These are phyloP conservation scores for Phytophthora crassamura DNA, from an alignment of 352 stramenopile genomes.

Conservation along the genomic window DNA sequence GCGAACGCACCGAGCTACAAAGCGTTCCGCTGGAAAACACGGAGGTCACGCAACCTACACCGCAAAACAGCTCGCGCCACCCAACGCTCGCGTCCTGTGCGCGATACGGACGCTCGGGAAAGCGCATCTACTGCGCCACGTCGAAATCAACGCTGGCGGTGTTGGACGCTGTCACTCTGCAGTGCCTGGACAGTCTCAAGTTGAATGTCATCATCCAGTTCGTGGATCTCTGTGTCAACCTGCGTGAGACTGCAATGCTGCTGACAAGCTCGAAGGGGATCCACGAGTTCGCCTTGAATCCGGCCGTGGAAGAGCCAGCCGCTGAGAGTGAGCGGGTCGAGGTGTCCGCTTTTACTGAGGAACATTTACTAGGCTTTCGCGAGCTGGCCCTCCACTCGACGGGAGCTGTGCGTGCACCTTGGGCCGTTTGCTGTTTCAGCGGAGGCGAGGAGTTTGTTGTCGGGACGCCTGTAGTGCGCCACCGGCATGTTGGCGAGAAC, in stretches of 20 bases:
- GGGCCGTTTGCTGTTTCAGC: slow-evolving; percentile 76
- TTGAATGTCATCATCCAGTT: slow-evolving; percentile 70
- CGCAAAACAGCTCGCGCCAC: slow-evolving; percentile 60
- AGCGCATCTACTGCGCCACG: slow-evolving; percentile 73
- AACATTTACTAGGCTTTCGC: slow-evolving; percentile 31
- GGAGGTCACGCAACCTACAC: slow-evolving; percentile 50
- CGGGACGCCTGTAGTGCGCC: slow-evolving; percentile 77
- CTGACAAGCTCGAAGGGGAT: slow-evolving; percentile 81
- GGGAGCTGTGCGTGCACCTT: slow-evolving; percentile 74
- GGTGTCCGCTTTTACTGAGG: not conserved
- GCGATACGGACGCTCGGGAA: slow-evolving; percentile 55
- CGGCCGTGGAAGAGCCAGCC: not conserved
- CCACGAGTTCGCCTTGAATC: slow-evolving; percentile 58
- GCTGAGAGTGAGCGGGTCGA: slow-evolving; percentile 7
- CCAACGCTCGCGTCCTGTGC: slow-evolving; percentile 61
- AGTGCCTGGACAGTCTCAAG: slow-evolving; percentile 54
- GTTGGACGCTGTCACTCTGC: slow-evolving; percentile 56
- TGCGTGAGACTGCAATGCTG: slow-evolving; percentile 54
- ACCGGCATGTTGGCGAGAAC: slow-evolving; percentile 82
- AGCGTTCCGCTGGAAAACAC: slow-evolving; percentile 59
- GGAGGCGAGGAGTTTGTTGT: slow-evolving; percentile 73
- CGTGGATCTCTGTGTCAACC: slow-evolving; percentile 68
- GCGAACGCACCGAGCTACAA: slow-evolving; percentile 36
- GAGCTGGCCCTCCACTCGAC: slow-evolving; percentile 69
- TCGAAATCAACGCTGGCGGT: slow-evolving; percentile 74